Evolutionary conservation across 176 grass and related monocot genomes (phyloP), one percentile per base, ranked within the genome.

Genomic region (Rhynchospora tenuis): DNA sequence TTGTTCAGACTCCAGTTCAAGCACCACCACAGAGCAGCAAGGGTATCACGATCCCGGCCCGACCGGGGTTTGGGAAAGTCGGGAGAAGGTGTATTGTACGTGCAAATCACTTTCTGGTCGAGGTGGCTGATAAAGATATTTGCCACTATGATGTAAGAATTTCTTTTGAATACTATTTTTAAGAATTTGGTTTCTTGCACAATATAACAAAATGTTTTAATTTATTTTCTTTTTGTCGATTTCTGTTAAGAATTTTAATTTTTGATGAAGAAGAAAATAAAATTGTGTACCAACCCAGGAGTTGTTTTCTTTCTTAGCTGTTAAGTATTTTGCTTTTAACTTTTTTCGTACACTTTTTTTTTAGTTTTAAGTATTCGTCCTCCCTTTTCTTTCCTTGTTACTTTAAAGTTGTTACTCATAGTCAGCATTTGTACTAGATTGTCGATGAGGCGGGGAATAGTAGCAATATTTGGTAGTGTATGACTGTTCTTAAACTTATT

Each of bases 101-200:
- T 11, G 94, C 94, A 0, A 97, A 97, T 72, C 94, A 97, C 69
- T 94, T 92, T 9, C 86, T 94, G 0, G 93, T 85, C 0, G 83
- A 88, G 22, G 9, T 88, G 28, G 84, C 81, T 0, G 84, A 88
- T 26, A 79, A 84, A 27, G 90, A 85, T 14, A 33, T 92, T 22
- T 88, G 17, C 44, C 93, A 90, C 9, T 94, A 92, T 52, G 86
- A 92, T 52, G 93, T 90, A 74, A 47, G 87, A 55, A 14, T 54
- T 33, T 20, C 15, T 31, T 26, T 20, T 29, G 33, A 38, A 4
- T 3, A 38, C 33, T 38, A 33, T 33, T n/a, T n/a, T n/a, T n/a
- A n/a, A n/a, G n/a, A n/a, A n/a, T 58, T 16, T 9, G 4, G 6
- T 48, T 31, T 9, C 17, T 48, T 55, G 9, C 19, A 9, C 3